Conservation (phyloP, 306 rosid species). For the Rosa chinensis region DNA sequence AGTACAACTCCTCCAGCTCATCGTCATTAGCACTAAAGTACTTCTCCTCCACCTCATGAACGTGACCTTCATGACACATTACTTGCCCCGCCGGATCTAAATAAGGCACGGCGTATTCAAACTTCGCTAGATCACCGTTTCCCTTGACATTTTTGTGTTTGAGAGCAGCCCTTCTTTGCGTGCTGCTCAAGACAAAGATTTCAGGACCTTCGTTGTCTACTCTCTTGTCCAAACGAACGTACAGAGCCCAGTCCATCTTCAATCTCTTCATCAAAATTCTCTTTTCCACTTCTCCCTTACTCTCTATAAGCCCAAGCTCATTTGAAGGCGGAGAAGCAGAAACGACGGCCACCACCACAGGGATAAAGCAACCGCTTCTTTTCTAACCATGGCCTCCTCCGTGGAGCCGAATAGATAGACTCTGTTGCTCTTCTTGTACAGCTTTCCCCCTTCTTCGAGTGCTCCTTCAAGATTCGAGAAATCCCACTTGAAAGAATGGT, state of each 20-base stretch:
- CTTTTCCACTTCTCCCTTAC: background rate
- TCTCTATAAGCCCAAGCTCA: background rate
- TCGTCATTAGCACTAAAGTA: slow-evolving; percentile 1
- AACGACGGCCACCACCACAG: background rate
- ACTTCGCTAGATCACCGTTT: background rate
- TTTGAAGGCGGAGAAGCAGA: background rate
- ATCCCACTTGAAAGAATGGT: background rate
- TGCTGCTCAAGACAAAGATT: background rate
- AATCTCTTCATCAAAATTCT: background rate
- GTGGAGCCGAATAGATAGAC: background rate
- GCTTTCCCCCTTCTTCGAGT: background rate
- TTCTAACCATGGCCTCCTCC: background rate
- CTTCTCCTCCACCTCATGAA: background rate
- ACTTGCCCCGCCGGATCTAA: background rate
- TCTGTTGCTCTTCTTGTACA: background rate
- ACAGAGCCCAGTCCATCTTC: background rate
- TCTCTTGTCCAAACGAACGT: background rate
- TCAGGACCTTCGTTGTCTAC: background rate
- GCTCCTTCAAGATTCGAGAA: background rate
- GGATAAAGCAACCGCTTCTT: background rate
- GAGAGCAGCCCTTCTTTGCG: background rate
- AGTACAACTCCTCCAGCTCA: background rate
- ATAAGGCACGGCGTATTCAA: background rate
- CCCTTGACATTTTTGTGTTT: background rate
- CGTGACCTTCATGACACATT: background rate